Evolutionary conservation across 164 flowering plant species (phyloP), one percentile per base, ranked within the genome.

Genomic region (Nymphaea thermarum): DNA sequence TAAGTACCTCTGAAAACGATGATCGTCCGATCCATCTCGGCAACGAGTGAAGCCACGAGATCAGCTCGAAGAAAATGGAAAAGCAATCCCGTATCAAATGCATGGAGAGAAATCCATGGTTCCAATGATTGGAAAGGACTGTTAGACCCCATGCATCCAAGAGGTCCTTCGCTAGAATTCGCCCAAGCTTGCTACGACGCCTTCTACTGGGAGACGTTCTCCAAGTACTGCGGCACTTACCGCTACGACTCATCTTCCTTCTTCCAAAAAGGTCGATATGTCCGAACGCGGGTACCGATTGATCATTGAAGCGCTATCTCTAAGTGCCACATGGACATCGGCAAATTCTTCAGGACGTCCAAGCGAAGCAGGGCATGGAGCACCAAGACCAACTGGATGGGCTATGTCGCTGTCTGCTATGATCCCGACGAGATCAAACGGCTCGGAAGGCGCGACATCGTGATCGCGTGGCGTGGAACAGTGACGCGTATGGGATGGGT

Each of bases 391-490:
- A 86, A 86, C 62, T 88, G 94, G 94, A 85, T 86, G 17, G 94
- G 94, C 1, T 88, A 82, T 71, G 82, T 88, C 18, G 87, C 89
- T 3, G 89, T 88, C 4, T 83, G 89, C 4, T 74, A 81, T 76
- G 89, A 88, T 71, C 5, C 44, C 85, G 1, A 65, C 18, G 64
- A 62, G 64, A 36, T 62, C 41, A 8, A 62, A 43, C 68, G 71
- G 5, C 55, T 88, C 16, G 94, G 94, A 3, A 85, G 94, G 36
- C 82, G 94, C 0, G 91, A 88, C 76, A 80, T 88, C 61, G 65
- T 77, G 57, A 72, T 88, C 12, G 84, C 87, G 0, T 86, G 91
- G 91, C 59, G 93, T 11, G 93, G 93, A 6, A 88, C 93, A 0
- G 86, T 85, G 53, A 86, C 89, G 5, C 69, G 74, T 1, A 80